Evolutionary conservation across 73 alveolate genomes (phyloP).

Genomic region (Uronychia binucleata): DNA sequence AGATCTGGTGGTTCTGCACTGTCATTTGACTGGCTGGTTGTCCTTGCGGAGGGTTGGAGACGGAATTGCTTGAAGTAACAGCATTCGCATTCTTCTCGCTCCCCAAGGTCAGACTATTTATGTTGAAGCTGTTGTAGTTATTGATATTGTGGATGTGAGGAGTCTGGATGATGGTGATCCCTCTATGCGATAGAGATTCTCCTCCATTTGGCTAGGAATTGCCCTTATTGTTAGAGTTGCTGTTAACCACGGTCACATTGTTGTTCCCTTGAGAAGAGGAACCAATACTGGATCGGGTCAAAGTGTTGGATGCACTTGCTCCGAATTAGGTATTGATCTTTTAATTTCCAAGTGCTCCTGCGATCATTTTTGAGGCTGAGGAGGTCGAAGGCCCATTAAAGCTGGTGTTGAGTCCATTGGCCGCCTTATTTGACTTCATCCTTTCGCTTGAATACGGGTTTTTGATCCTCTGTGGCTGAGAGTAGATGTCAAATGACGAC

Average conservation of each 20-base stretch:
- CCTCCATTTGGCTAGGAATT: too few relatives aligned
- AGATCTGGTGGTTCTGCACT: not conserved
- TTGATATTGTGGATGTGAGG: slow-evolving; percentile 38
- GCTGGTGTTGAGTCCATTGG: not conserved
- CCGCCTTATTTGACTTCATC: not conserved
- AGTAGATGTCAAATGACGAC: not conserved
- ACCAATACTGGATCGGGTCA: too few relatives aligned
- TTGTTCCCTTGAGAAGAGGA: too few relatives aligned
- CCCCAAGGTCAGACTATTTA: not conserved
- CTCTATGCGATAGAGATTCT: not conserved
- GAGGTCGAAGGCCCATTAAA: not conserved
- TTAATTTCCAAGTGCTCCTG: too few relatives aligned
- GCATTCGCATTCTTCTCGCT: too few relatives aligned
- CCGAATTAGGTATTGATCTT: too few relatives aligned
- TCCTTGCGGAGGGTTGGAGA: not conserved
- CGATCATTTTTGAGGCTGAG: not conserved
- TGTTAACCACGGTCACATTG: too few relatives aligned
- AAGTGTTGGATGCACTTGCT: too few relatives aligned
- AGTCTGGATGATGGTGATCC: slow-evolving; percentile 30
- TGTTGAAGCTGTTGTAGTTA: slow-evolving; percentile 26
- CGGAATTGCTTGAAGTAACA: too few relatives aligned
- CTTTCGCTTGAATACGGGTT: not conserved
- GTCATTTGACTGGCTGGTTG: not conserved
- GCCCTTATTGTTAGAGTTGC: too few relatives aligned
- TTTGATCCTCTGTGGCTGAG: not conserved